Base-by-base conservation (phyloP, 2,329 filamentous ascomycete genomes). In the Hymenoscyphus salicellus region DNA sequence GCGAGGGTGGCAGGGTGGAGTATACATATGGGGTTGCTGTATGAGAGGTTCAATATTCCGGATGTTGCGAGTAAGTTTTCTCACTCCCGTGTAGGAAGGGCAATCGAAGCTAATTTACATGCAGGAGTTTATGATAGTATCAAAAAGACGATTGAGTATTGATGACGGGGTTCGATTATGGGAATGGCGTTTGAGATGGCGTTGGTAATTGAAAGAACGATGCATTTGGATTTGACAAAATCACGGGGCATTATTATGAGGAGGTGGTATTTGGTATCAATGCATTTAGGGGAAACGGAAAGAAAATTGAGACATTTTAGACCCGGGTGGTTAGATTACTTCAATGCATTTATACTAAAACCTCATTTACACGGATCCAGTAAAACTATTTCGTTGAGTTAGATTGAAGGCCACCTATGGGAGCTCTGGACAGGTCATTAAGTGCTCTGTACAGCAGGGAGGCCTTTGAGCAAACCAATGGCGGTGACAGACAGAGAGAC, bases 1-100 rank as follows among this genome's bases (percentile, higher is more conserved):
- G 85, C 86, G 73, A 82, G 89, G 66, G 85, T 91, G 5, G 86
- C 87, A 14, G 89, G 89, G 1, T 90, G 87, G 87, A 86, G 83
- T 72, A 87, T 85, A 23, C 89, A 91, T 76, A 84, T 86, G 57
- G 87, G 87, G 0, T 76, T 92, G 69, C 78, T 84, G 14, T 91
- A 84, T 75, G 89, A 92, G 74, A 79, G 79, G 69, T 86, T 86
- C 67, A 83, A 89, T 71, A 80, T 91, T 63, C 89, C 89, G 2
- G 89, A 92, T 78, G 86, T 91, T 70, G 82, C 86, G 23, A 83
- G 88, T 89, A 78, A 83, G 86, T 83, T 43, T 30, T 33, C 8
- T 55, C 56, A 1, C 17, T 26, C 17, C 23, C 14, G 8, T 32
- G 61, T 52, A 1, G 7, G 4, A 20, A 17, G 38, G 28, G 66